Percentiles rank a stretch among this genome's conserved stretches.
These are phyloP conservation scores for Flaveria sonorensis DNA, from an alignment of 129 eudicot genomes.

Conservation along the genomic window DNA sequence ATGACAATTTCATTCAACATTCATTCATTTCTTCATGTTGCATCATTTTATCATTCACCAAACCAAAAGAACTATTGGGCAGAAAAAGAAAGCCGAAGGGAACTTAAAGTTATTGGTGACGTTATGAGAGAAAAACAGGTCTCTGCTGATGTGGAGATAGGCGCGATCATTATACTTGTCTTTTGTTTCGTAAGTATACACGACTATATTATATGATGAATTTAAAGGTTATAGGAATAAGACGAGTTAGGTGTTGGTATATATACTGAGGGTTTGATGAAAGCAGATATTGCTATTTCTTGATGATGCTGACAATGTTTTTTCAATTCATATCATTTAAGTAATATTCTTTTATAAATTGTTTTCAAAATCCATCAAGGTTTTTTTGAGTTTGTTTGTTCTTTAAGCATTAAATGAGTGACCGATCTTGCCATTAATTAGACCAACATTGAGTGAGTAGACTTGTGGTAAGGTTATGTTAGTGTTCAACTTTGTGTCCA, in stretches of 20 bases:
- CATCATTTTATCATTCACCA: slow-evolving; percentile 25
- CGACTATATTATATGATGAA: slow-evolving; percentile 37
- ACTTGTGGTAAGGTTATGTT: no score
- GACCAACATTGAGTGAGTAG: no score
- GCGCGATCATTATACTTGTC: slow-evolving; percentile 46
- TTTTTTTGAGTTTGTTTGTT: neutral
- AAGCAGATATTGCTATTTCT: slow-evolving; percentile 29
- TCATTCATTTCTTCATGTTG: slow-evolving; percentile 42
- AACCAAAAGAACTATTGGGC: slow-evolving; percentile 50
- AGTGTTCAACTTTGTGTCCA: no score
- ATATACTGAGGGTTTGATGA: slow-evolving; percentile 27
- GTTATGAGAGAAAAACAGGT: slow-evolving; percentile 11
- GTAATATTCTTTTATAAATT: slow-evolving; percentile 31
- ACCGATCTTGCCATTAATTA: no score
- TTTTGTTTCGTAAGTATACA: slow-evolving; percentile 46
- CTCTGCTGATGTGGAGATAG: slow-evolving; percentile 30
- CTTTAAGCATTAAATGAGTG: neutral
- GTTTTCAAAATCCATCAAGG: neutral
- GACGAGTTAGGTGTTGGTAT: slow-evolving; percentile 27
- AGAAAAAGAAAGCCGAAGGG: slow-evolving; percentile 42
- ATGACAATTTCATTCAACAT: slow-evolving; percentile 37
- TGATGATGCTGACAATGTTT: slow-evolving; percentile 35
- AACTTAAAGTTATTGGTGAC: slow-evolving; percentile 27
- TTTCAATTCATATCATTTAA: slow-evolving; percentile 30
- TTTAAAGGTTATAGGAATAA: slow-evolving; percentile 54